phyloP scores from a whole-genome alignment of 2,329 filamentous ascomycete genomes.

The Cladosporium sp. region DNA sequence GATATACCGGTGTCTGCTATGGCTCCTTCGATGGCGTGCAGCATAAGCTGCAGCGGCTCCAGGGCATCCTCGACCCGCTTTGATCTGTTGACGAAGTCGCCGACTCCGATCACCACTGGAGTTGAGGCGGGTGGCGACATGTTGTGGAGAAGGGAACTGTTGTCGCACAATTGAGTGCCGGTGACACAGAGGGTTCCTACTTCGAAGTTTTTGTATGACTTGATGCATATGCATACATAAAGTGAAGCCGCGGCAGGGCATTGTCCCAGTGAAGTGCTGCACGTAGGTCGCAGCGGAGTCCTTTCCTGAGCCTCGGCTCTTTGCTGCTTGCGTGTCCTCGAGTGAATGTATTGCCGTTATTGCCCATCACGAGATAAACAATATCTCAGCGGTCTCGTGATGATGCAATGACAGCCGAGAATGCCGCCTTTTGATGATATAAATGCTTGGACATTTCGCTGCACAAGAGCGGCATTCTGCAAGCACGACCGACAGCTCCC shows the following conservation, averaged over 20 bases:
- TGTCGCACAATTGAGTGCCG: not conserved
- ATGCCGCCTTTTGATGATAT: not conserved
- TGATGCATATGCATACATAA: not conserved
- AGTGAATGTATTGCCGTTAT: not conserved
- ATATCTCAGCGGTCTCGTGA: not conserved
- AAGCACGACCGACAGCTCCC: not conserved
- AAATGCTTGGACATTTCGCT: not conserved
- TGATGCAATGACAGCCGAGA: not conserved
- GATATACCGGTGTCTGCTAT: slow-evolving; percentile 52
- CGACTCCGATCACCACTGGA: slow-evolving; percentile 65
- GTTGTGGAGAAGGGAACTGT: not conserved
- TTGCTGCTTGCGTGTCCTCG: not conserved
- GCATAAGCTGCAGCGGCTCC: slow-evolving; percentile 62
- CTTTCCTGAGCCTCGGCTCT: not conserved
- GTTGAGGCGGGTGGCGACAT: slow-evolving; percentile 24
- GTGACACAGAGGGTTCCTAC: not conserved
- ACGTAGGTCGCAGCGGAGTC: not conserved
- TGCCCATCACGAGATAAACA: not conserved
- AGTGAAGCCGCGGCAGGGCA: not conserved
- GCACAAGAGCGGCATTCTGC: not conserved
- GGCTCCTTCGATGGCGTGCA: slow-evolving; percentile 56
- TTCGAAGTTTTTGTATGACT: not conserved
- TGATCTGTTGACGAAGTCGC: slow-evolving; percentile 62
- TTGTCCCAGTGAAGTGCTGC: not conserved
- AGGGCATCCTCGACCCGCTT: slow-evolving; percentile 54